Percentiles rank a stretch among this genome's conserved stretches.
Conservation (phyloP, 495 filamentous ascomycete species). For the Talaromyces wortmannii region DNA sequence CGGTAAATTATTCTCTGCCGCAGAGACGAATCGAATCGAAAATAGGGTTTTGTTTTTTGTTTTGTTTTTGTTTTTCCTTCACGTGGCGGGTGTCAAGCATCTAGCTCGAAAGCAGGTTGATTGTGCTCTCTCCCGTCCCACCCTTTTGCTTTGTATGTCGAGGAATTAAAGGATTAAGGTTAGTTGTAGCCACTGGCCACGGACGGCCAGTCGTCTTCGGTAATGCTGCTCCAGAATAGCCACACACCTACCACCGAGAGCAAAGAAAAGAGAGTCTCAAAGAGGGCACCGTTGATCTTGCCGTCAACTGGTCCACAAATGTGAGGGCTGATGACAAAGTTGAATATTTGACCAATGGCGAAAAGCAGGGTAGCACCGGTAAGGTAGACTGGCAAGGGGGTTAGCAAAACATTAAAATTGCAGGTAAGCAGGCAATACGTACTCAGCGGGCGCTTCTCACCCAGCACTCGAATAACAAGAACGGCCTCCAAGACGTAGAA, state of each 20-base stretch:
- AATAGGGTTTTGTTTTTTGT: not conserved
- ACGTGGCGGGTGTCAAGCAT: not conserved
- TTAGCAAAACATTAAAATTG: not conserved
- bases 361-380: conserved; percentile 69
- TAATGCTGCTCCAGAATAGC: conserved; percentile 98
- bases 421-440: conserved; percentile 20
- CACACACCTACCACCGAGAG: conserved; percentile 75
- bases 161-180: not conserved
- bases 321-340: conserved; percentile 86
- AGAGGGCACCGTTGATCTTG: conserved; percentile 88
- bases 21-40: not conserved
- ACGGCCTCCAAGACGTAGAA: conserved; percentile 79
- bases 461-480: conserved; percentile 76
- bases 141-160: not conserved
- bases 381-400: conserved; percentile 58
- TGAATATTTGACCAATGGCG: conserved; percentile 88
- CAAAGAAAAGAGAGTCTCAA: conserved; percentile 89
- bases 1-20: not conserved
- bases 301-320: conserved; percentile 75
- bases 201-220: conserved; percentile 92
- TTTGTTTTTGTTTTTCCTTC: not conserved
- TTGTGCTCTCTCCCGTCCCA: not conserved
- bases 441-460: conserved; percentile 84
- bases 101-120: not conserved
- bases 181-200: conserved; percentile 3